Conservation (phyloP, 306 rosid species). For the Coriaria nepalensis region DNA sequence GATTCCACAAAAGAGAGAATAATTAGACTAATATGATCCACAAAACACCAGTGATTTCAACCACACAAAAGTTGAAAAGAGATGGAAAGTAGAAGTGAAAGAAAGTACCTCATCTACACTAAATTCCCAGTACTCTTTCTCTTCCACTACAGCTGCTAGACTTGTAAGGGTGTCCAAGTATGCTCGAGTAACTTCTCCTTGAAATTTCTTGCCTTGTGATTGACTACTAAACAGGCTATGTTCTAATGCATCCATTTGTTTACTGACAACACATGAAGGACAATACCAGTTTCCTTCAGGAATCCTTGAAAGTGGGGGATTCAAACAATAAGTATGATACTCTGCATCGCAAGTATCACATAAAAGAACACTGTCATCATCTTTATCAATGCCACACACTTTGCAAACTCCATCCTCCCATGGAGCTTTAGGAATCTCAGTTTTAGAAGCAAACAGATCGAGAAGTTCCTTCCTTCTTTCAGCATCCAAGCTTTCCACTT, state of each 20-base stretch:
- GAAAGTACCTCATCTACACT: conserved; percentile 59
- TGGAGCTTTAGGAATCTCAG: conserved; percentile 88
- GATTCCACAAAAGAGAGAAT: conserved; percentile 25
- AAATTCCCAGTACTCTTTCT: conserved; percentile 86
- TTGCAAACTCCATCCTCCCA: conserved; percentile 99
- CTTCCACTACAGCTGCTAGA: conserved; percentile 64
- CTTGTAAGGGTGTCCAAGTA: conserved; percentile 58
- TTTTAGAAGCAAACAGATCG: conserved; percentile 39
- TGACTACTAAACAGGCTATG: conserved; percentile 23
- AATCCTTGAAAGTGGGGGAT: conserved; percentile 97
- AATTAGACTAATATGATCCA: conserved; percentile 9
- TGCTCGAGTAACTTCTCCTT: conserved; percentile 56
- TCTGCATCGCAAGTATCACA: conserved; percentile 98
- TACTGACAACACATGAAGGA: conserved; percentile 78
- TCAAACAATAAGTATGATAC: conserved; percentile 97
- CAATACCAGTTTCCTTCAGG: conserved; percentile 99
- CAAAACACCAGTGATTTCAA: not conserved
- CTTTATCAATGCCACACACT: conserved; percentile 98
- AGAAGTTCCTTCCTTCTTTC: conserved; percentile 60
- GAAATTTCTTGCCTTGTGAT: conserved; percentile 41
- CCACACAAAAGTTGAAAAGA: conserved; percentile 6
- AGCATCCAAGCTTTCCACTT: conserved; percentile 39
- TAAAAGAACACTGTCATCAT: conserved; percentile 90
- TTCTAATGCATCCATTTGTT: conserved; percentile 31
- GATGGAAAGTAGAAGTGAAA: conserved; percentile 12